These are phyloP conservation scores for Phialocephala sp. DNA, from an alignment of 2,329 filamentous ascomycete genomes.

Conservation along the genomic window DNA sequence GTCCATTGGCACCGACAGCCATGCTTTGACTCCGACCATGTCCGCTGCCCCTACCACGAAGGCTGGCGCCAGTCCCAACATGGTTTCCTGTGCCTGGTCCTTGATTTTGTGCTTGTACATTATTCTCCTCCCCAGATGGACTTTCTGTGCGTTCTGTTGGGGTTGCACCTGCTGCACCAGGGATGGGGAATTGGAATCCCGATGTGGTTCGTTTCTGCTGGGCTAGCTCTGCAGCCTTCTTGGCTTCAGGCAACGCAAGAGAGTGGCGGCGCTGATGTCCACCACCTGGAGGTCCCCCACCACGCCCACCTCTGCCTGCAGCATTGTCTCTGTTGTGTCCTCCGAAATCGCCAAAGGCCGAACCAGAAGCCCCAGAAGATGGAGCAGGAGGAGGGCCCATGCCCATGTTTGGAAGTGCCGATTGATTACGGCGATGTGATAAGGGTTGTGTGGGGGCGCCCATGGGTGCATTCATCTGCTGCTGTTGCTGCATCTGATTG, in stretches of 20 bases:
- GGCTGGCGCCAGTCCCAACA: constrained; percentile 28
- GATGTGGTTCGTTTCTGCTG: constrained; percentile 96
- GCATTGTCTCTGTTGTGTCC: constrained; percentile 68
- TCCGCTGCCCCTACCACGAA: constrained; percentile 60
- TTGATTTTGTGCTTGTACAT: constrained; percentile 33
- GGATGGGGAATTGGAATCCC: constrained; percentile 91
- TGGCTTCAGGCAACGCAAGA: constrained; percentile 90
- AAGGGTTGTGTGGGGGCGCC: constrained; percentile 77
- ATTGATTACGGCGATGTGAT: constrained; percentile 97
- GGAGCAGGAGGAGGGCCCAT: constrained; percentile 91
- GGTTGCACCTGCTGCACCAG: constrained; percentile 66
- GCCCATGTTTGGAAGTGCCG: constrained; percentile 89
- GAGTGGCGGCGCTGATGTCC: constrained; percentile 96
- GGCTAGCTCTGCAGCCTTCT: constrained; percentile 94
- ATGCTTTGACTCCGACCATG: constrained; percentile 90
- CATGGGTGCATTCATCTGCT: constrained; percentile 76
- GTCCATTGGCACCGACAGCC: constrained; percentile 73
- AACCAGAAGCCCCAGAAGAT: constrained; percentile 82
- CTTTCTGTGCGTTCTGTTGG: constrained; percentile 52
- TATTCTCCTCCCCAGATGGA: constrained; percentile 38
- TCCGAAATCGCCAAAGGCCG: constrained; percentile 78
- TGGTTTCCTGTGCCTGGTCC: constrained; percentile 34
- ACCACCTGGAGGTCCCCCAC: constrained; percentile 68
- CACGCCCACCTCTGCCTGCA: constrained; percentile 73
- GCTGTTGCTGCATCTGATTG: constrained; percentile 69